These are phyloP conservation scores for Rhododendron griersonianum DNA, from an alignment of 148 eudicot genomes.

Conservation along the genomic window DNA sequence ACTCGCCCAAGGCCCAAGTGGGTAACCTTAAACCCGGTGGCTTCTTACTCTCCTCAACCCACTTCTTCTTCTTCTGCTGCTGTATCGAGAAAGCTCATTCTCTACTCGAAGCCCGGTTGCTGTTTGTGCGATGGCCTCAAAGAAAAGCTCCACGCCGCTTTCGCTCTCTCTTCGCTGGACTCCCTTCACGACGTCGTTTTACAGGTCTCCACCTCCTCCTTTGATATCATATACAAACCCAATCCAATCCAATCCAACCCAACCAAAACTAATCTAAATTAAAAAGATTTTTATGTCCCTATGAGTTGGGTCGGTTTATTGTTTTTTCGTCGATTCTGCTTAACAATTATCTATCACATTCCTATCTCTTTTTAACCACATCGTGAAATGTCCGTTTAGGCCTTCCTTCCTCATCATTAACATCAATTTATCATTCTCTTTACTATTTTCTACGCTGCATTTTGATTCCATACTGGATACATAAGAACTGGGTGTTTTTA, in stretches of 20 bases:
- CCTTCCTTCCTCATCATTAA: background rate
- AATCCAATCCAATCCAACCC: background rate
- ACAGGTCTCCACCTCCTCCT: slow-evolving; percentile 28
- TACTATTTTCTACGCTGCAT: background rate
- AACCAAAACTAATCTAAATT: background rate
- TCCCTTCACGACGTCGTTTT: slow-evolving; percentile 54
- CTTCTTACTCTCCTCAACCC: background rate
- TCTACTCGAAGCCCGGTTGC: slow-evolving; percentile 90
- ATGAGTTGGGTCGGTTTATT: background rate
- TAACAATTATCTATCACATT: background rate
- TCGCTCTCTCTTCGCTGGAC: slow-evolving; percentile 34
- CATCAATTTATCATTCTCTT: background rate
- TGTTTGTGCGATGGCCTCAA: slow-evolving; percentile 96
- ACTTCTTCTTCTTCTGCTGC: background rate
- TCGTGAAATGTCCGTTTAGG: background rate
- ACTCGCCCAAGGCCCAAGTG: background rate
- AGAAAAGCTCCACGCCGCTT: slow-evolving; percentile 55
- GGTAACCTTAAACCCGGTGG: background rate
- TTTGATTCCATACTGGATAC: background rate
- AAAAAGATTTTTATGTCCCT: background rate
- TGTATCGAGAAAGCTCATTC: slow-evolving; percentile 46
- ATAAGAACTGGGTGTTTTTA: background rate
- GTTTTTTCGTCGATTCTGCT: background rate
- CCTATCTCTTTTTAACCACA: background rate
- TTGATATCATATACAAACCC: background rate